Percentiles rank a stretch among this genome's conserved stretches.
These are phyloP conservation scores for Pseudogymnoascus sp. DNA, from an alignment of 2,329 filamentous ascomycete genomes.

Conservation along the genomic window DNA sequence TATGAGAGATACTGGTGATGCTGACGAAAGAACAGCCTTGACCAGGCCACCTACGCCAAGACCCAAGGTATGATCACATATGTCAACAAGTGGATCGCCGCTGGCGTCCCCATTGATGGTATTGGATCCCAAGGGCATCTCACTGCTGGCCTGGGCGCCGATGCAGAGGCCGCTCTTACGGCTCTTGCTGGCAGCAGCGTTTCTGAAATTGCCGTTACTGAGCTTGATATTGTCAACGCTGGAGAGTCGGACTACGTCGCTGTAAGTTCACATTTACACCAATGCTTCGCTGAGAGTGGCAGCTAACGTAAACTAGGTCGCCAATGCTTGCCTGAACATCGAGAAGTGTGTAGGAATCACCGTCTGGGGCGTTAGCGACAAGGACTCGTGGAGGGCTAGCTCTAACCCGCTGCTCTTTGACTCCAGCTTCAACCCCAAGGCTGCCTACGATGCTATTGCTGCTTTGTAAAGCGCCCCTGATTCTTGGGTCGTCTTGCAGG, in stretches of 20 bases:
- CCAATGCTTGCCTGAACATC: conserved; percentile 26
- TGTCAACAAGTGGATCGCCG: conserved; percentile 56
- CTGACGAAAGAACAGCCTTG: background rate
- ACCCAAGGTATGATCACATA: conserved; percentile 45
- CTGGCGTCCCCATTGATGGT: conserved; percentile 57
- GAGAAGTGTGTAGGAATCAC: conserved; percentile 30
- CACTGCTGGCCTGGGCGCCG: conserved; percentile 42
- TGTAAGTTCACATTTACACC: conserved; percentile 11
- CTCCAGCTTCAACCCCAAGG: conserved; percentile 42
- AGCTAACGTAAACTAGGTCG: conserved; percentile 14
- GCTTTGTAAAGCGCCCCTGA: background rate
- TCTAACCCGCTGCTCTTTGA: conserved; percentile 49
- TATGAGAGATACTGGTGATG: conserved; percentile 40
- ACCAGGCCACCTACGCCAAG: conserved; percentile 47
- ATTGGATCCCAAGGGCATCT: conserved; percentile 52
- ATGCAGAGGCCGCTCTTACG: conserved; percentile 37
- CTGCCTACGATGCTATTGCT: conserved; percentile 37
- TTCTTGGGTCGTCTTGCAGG: background rate
- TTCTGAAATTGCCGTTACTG: conserved; percentile 55
- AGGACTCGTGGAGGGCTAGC: conserved; percentile 44
- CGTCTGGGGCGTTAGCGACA: conserved; percentile 38
- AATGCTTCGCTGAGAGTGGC: background rate
- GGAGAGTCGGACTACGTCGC: conserved; percentile 26
- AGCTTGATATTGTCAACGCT: conserved; percentile 58
- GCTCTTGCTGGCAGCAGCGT: conserved; percentile 26